phyloP scores from a whole-genome alignment of 768 basidiomycete genomes.

The Kwoniella heveanensis region DNA sequence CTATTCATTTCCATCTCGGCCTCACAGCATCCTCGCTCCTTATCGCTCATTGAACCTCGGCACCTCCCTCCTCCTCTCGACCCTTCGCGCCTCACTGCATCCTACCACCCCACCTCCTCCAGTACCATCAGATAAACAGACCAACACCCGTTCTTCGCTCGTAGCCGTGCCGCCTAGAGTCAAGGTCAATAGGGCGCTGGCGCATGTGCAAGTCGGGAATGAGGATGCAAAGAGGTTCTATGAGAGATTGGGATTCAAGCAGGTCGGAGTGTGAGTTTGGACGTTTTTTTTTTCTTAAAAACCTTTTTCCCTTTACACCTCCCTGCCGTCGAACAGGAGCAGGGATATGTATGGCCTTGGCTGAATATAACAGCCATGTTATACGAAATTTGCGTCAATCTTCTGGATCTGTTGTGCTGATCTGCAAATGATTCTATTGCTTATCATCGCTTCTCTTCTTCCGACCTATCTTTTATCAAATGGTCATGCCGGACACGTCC shows the following conservation, averaged over 20 bases:
- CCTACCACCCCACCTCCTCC: conserved; percentile 48
- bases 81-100: conserved; percentile 38
- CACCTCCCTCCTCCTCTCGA: conserved; percentile 42
- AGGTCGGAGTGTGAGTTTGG: conserved; percentile 42
- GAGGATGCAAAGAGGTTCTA: conserved; percentile 53
- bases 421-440: too few relatives aligned
- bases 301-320: too few relatives aligned
- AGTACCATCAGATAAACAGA: conserved; percentile 33
- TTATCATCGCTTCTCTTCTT: too few relatives aligned
- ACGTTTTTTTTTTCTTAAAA: too few relatives aligned
- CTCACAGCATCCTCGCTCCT: conserved; percentile 50
- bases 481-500: too few relatives aligned
- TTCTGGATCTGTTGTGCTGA: too few relatives aligned
- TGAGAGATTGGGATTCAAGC: conserved; percentile 50
- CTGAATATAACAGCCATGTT: too few relatives aligned
- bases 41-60: conserved; percentile 52
- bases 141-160: conserved; percentile 39
- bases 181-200: conserved; percentile 44
- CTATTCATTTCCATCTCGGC: not conserved
- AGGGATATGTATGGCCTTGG: too few relatives aligned
- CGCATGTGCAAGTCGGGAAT: conserved; percentile 50
- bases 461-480: too few relatives aligned
- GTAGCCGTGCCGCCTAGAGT: conserved; percentile 36
- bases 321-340: too few relatives aligned
- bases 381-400: too few relatives aligned